Evolutionary conservation across 768 basidiomycete species (phyloP).

Genomic region (Lactifluus volemus): DNA sequence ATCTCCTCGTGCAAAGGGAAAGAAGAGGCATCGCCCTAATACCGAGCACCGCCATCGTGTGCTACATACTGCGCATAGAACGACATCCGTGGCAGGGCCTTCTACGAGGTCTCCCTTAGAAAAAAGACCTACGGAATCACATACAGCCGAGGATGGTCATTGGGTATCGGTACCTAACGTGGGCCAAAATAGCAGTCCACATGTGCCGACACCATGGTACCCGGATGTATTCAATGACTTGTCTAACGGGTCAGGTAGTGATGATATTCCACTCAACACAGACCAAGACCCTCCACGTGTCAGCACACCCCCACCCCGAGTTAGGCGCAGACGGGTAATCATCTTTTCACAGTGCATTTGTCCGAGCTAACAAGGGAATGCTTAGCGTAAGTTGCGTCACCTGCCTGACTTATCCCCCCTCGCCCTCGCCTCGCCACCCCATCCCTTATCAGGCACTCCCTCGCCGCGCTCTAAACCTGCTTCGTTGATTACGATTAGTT

Average conservation of each 20-base stretch:
- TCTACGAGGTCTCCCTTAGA: not conserved
- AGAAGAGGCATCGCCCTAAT: not conserved
- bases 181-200: not conserved
- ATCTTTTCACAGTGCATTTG: not conserved
- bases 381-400: not conserved
- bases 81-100: not conserved
- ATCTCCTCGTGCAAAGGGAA: not conserved
- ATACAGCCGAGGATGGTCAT: too few species aligned
- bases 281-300: not conserved
- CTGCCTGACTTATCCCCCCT: constrained; percentile 9
- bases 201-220: not conserved
- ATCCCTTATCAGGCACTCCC: not conserved
- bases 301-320: not conserved
- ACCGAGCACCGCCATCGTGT: not conserved
- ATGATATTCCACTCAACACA: not conserved
- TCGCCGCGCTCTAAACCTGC: not conserved
- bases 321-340: constrained; percentile 10
- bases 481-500: not conserved
- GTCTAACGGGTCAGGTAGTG: not conserved
- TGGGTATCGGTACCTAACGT: not conserved
- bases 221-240: constrained; percentile 6
- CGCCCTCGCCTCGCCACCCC: not conserved
- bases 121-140: not conserved
- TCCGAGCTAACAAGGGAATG: not conserved
- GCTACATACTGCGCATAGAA: not conserved